Evolutionary conservation across 2,329 filamentous ascomycete species (phyloP), one percentile per base, ranked within the genome.

Genomic region (Zymoseptoria ardabiliae): DNA sequence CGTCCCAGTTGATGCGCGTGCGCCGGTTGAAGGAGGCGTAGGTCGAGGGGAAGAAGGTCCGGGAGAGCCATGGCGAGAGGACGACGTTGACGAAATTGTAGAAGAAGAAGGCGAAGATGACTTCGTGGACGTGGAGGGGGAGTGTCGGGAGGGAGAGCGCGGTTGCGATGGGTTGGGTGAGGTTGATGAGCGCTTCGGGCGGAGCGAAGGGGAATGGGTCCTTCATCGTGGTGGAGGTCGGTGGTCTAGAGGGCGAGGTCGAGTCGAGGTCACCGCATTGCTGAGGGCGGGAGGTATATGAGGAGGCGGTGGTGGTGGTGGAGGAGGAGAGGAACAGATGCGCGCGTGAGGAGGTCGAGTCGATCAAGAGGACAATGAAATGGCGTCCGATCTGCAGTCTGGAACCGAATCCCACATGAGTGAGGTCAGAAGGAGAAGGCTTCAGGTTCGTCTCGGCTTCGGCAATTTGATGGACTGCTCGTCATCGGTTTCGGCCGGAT

Each of bases 1-100:
- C 87, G 72, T 95, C 85, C 90, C 90, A 94, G 79, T 89, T 94
- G 63, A 91, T 79, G 70, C 81, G 82, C 58, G 87, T 89, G 58
- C 82, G 80, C 23, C 78, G 76, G 54, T 85, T 82, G 66, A 90
- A 80, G 53, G 75, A 74, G 30, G 78, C 72, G 76, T 94, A 94
- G 66, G 82, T 79, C 52, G 78, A 71, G 19, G 87, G 84, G 64
- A 88, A 85, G 61, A 91, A 72, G 58, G 77, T 70, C 52, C 75
- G 78, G 35, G 88, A 91, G 41, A 92, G 57, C 49, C 79, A 69
- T 6, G 90, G 90, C 55, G 90, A 88, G 63, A 91, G 69, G 61
- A 85, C 80, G 65, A 79, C 78, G 73, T 86, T 85, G 70, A 90
- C 81, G 68, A 85, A 73, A 56, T 86, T 84, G 77, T 95, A 95